Evolutionary conservation across 805 yeast genomes (phyloP).

Genomic region (Pachysolen tannophilus): DNA sequence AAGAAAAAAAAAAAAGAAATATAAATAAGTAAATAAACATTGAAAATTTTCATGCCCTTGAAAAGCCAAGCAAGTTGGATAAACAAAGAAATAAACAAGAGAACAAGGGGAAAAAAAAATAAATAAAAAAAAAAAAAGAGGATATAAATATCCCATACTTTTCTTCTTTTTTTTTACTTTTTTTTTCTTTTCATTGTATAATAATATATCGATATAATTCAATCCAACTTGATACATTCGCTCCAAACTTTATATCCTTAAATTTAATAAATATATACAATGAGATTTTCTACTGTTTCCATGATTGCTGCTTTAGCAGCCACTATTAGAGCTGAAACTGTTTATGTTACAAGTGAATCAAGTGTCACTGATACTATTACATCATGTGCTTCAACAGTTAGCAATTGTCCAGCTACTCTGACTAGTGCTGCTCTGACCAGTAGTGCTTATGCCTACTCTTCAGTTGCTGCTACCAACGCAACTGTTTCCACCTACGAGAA

Average conservation of each 20-base stretch:
- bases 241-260: no score
- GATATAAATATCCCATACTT: background rate
- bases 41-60: background rate
- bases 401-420: conserved; percentile 36
- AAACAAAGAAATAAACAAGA: conserved; percentile 2
- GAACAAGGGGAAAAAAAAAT: background rate
- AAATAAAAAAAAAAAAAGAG: background rate
- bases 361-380: conserved; percentile 39
- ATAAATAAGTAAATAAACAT: no score
- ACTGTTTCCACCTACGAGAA: conserved; percentile 25
- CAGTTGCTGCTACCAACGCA: no score
- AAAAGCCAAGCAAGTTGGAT: background rate
- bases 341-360: conserved; percentile 25
- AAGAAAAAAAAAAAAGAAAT: no score
- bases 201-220: no score
- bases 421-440: conserved; percentile 16
- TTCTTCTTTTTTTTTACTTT: background rate
- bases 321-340: conserved; percentile 25
- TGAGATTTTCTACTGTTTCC: conserved; percentile 39
- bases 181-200: no score
- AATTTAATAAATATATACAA: conserved; percentile 19
- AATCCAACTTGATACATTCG: conserved; percentile 17
- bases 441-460: no score
- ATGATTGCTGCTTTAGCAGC: conserved; percentile 31
- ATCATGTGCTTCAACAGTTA: conserved; percentile 35